Evolutionary conservation across 2,329 filamentous ascomycete species (phyloP), one percentile per base, ranked within the genome.

Genomic region (Penicillium sclerotiorum): DNA sequence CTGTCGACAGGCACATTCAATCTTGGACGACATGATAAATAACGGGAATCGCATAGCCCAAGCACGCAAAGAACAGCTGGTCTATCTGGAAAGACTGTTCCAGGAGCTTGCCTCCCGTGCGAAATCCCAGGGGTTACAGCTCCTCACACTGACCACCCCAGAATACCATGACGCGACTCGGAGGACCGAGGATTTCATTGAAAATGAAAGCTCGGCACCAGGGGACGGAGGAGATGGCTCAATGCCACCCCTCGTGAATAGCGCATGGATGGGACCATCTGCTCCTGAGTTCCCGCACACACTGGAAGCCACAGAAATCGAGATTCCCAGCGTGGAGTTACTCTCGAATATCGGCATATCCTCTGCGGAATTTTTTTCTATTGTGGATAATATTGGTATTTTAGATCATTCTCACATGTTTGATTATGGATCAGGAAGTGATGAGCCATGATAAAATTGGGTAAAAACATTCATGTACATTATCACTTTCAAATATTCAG

Each of bases 271-370:
- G 13, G 30, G 12, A n/a, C 30, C 17, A 33, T 3, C 30, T 17
- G 2, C 7, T 17, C 8, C 4, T 33, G 30, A 15, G 17, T 33
- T 18, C 20, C 13, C 30, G 27, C 30, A 12, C 6, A 17, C 32
- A 30, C 21, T 15, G 35, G 32, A 28, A 12, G 21, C 57, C 5
- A 57, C 62, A 0, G 59, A 69, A 8, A 54, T 60, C 6, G 62
- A 63, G 17, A 53, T 53, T 4, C 62, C 38, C n/a, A 63, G 63
- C 45, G 57, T 65, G 21, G 65, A 69, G 18, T 65, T 72, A 23
- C 56, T 74, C 8, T 66, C 70, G 8, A 65, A 62, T 28, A 66
- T 74, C 49, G 72, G 72, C 0, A 73, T 73, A 15, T 74, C 71
- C 0, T 72, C 68, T 0, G 63, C 69, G 27, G 70, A 73, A n/a